These are phyloP conservation scores for Cordyceps militaris DNA, from an alignment of 2,329 filamentous ascomycete species.

Conservation along the genomic window DNA sequence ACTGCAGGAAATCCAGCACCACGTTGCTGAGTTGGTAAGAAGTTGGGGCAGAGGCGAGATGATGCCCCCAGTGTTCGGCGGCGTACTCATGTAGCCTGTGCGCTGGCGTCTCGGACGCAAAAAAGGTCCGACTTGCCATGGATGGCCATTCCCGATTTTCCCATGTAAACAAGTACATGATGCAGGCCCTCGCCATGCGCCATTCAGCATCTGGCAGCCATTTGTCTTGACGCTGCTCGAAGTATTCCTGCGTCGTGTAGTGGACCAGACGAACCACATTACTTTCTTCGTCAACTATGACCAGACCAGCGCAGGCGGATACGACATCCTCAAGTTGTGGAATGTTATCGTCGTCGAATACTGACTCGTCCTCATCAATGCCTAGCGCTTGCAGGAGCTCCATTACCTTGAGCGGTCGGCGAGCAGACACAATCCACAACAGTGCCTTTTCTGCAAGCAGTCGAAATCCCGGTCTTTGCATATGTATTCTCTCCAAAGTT, in stretches of 20 bases:
- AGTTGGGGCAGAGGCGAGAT: conserved; percentile 19
- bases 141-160: conserved; percentile 17
- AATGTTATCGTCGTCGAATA: conserved; percentile 29
- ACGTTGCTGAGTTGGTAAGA: neutral
- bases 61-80: conserved; percentile 26
- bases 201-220: neutral
- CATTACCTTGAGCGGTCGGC: conserved; percentile 22
- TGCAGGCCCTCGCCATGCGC: conserved; percentile 15
- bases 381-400: conserved; percentile 36
- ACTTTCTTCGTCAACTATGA: conserved; percentile 32
- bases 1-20: conserved; percentile 17
- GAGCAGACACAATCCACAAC: conserved; percentile 32
- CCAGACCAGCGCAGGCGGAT: conserved; percentile 28
- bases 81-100: conserved; percentile 21
- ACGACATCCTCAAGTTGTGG: conserved; percentile 25
- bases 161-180: conserved; percentile 23
- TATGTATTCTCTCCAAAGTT: conserved; percentile 33
- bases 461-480: conserved; percentile 23
- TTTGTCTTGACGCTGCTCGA: neutral
- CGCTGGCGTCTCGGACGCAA: neutral
- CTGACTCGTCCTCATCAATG: conserved; percentile 19
- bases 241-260: conserved; percentile 10
- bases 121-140: conserved; percentile 12
- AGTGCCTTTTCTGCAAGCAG: conserved; percentile 28
- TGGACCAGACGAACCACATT: conserved; percentile 29